Base-by-base conservation (phyloP, 2,329 filamentous ascomycete species). In the Trichophaea hybrida region DNA sequence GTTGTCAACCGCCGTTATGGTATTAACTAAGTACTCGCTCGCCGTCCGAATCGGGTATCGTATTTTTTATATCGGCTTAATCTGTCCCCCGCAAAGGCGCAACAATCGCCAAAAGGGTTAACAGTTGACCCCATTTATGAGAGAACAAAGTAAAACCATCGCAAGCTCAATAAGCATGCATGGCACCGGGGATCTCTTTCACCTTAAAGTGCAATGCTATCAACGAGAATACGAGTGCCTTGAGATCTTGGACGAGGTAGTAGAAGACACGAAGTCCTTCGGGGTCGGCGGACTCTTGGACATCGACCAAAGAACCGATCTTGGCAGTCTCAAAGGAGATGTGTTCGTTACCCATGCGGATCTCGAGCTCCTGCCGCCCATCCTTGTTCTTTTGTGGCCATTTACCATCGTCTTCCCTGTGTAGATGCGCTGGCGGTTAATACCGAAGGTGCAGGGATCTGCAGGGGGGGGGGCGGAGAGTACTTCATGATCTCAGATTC, bases 321-420 rank as follows among this genome's bases (percentile, higher is more conserved):
- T 98, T 98, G 38, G 93, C 93, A 34, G 93, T 98, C 90, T 98
- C 93, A 67, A 98, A 98, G 1, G 89, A 94, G 68, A 98, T 97
- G 72, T 97, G 91, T 65, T 98, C 93, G 69, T 86, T 93, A 46
- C 91, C 93, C 59, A 98, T 72, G 53, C 90, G 81, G 61, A 98
- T 96, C 73, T 98, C 93, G 52, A 98, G 78, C 75, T 98, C 93
- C 72, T 98, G 93, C 65, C 91, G 82, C 38, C 93, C 93, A 69
- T 98, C 93, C 75, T 97, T 97, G 76, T 98, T 98, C 80, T 97
- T 98, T 73, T 94, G 88, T 0, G 93, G 93, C 93, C 93, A 98
- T 72, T 96, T 96, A 32, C 84, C 86, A 72, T 98, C 93, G 71
- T 98, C 93, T 82, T 98, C 93, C 76, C 88, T 94, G 67, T 63